Evolutionary conservation across 2,329 filamentous ascomycete genomes (phyloP).

Genomic region (Trichophyton benhamiae): DNA sequence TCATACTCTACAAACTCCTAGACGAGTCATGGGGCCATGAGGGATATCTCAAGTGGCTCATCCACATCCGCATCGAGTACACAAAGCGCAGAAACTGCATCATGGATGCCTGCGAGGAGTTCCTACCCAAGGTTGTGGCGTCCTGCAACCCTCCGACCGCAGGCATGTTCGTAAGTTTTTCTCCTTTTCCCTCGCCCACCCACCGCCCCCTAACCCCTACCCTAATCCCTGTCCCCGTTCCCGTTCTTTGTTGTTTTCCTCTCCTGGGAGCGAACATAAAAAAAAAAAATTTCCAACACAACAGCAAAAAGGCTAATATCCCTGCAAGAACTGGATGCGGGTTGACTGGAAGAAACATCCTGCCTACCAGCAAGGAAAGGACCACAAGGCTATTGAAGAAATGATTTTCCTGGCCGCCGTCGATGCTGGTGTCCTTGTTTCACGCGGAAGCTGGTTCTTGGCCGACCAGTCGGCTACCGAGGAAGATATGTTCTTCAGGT

Average conservation of each 20-base stretch:
- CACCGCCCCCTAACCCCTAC: neutral
- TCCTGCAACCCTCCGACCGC: slow-evolving; percentile 66
- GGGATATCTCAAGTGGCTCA: slow-evolving; percentile 81
- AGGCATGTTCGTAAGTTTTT: slow-evolving; percentile 77
- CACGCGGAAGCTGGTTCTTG: slow-evolving; percentile 81
- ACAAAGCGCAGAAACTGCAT: slow-evolving; percentile 66
- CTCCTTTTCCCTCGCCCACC: neutral
- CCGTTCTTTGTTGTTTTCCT: too few relatives aligned
- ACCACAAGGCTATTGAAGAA: slow-evolving; percentile 54
- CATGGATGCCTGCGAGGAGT: slow-evolving; percentile 62
- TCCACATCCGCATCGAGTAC: slow-evolving; percentile 69
- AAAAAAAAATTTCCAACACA: neutral
- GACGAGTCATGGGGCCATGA: slow-evolving; percentile 91
- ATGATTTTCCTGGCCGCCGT: slow-evolving; percentile 71
- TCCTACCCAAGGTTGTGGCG: slow-evolving; percentile 59
- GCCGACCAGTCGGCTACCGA: slow-evolving; percentile 52
- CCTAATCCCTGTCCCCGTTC: neutral
- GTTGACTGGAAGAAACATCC: slow-evolving; percentile 38
- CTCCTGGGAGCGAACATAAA: too few relatives aligned
- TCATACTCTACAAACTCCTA: slow-evolving; percentile 74
- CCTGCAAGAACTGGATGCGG: slow-evolving; percentile 34
- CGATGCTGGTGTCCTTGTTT: slow-evolving; percentile 64
- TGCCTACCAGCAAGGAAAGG: slow-evolving; percentile 25
- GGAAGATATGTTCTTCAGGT: slow-evolving; percentile 68
- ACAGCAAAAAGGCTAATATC: neutral